A percentile compares a stretch with the other conserved stretches of the same genome.
Conservation (phyloP, 2,329 filamentous ascomycete genomes). For the Metarhizium sp. region DNA sequence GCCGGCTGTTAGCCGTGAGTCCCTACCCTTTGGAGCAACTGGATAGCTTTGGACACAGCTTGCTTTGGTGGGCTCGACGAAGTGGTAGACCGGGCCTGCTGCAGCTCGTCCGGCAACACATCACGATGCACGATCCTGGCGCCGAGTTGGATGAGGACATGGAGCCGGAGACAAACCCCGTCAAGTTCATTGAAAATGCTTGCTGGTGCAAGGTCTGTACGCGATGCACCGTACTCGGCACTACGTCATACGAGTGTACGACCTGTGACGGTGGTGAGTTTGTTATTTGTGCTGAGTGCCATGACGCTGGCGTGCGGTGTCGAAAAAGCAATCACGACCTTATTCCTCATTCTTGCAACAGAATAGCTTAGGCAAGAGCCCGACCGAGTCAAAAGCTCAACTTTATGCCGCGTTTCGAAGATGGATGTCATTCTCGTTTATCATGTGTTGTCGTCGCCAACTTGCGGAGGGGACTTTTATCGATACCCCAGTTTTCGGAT, state of each 20-base stretch:
- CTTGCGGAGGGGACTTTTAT: background rate
- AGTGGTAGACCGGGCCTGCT: background rate
- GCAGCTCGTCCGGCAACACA: background rate
- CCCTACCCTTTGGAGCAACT: background rate
- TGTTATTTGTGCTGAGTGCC: constrained; percentile 7
- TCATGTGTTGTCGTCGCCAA: background rate
- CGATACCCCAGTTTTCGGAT: background rate
- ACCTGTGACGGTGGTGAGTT: constrained; percentile 9
- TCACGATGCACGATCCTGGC: background rate
- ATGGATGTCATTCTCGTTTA: background rate
- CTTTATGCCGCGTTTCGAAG: background rate
- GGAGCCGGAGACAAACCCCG: background rate
- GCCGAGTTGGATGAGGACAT: background rate
- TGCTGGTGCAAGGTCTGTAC: constrained; percentile 11
- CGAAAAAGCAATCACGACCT: constrained; percentile 2
- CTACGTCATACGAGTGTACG: constrained; percentile 3
- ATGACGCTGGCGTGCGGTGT: constrained; percentile 1
- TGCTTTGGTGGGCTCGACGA: constrained; percentile 6
- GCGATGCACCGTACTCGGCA: constrained; percentile 3
- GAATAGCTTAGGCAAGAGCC: background rate
- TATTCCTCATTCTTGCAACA: constrained; percentile 1
- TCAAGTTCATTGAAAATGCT: background rate
- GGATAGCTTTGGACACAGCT: constrained; percentile 2
- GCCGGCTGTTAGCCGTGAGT: background rate
- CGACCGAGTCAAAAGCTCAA: background rate